These are phyloP conservation scores for Salix viminalis DNA, from an alignment of 345 rosid species.

Conservation along the genomic window DNA sequence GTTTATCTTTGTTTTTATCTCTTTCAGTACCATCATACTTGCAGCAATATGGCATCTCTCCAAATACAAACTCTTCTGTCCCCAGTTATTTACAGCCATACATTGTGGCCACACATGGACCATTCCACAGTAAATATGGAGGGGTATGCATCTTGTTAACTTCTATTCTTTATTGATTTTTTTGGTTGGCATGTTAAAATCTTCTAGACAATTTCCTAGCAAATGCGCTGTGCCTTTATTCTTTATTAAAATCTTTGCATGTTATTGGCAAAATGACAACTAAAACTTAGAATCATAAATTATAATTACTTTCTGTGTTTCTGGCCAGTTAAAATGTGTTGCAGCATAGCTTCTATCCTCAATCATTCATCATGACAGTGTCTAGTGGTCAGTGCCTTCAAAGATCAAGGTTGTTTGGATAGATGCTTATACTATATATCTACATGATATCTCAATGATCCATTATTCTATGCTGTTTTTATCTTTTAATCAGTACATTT, in stretches of 20 bases:
- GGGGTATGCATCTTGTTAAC: slow-evolving; percentile 52
- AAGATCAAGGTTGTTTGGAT: not conserved
- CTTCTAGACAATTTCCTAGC: not conserved
- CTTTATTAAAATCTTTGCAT: not conserved
- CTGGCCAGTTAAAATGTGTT: not conserved
- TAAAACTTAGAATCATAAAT: not conserved
- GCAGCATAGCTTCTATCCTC: not conserved
- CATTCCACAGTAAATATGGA: slow-evolving; percentile 57
- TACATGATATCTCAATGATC: not conserved
- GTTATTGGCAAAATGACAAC: not conserved
- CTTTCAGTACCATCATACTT: slow-evolving; percentile 91
- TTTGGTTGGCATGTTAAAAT: not conserved
- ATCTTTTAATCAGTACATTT: not conserved
- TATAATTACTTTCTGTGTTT: not conserved
- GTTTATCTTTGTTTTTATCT: slow-evolving; percentile 77
- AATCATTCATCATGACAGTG: no score
- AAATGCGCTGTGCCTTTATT: not conserved
- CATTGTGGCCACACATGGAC: slow-evolving; percentile 85
- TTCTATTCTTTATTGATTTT: not conserved
- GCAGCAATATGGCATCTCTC: slow-evolving; percentile 83
- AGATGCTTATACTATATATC: not conserved
- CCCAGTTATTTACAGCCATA: slow-evolving; percentile 91
- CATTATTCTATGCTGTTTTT: not conserved
- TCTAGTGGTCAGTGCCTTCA: not conserved
- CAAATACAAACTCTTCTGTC: slow-evolving; percentile 67